phyloP scores from a whole-genome alignment of 139 green algal species.

The Chlamydomonas sphaeroides region DNA sequence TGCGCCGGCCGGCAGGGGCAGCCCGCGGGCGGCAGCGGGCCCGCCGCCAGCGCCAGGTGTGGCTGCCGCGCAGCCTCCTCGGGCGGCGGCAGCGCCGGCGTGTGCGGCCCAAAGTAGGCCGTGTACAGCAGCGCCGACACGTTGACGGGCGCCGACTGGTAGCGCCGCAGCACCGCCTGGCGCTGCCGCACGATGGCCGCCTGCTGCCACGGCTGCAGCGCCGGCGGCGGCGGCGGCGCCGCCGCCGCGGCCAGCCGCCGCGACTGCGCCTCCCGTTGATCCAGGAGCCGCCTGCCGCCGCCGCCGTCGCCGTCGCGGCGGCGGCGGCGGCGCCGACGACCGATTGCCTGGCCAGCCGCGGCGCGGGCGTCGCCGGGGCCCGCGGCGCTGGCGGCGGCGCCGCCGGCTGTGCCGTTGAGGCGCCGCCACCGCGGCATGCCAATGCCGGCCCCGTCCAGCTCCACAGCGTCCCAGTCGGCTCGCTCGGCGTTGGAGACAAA shows the following conservation, averaged over 20 bases:
- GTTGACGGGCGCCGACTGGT: neutral
- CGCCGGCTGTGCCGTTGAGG: neutral
- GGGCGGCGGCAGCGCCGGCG: too few relatives aligned
- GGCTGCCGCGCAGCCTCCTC: neutral
- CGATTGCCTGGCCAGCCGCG: neutral
- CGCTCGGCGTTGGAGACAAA: neutral
- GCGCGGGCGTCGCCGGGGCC: neutral
- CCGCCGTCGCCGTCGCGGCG: neutral
- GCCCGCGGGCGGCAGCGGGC: conserved; percentile 13
- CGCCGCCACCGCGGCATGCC: neutral
- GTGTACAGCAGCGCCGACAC: neutral
- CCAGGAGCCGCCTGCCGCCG: neutral
- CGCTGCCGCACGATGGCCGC: neutral
- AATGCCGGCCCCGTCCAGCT: conserved; percentile 10
- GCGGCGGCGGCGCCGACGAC: neutral
- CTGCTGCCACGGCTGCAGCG: neutral
- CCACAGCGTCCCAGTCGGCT: neutral
- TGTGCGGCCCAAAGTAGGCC: neutral
- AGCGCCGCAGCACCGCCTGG: too few relatives aligned
- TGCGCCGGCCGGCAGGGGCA: conserved; percentile 20
- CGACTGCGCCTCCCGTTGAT: too few relatives aligned
- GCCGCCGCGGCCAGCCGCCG: neutral
- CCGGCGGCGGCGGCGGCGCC: too few relatives aligned
- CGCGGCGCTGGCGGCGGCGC: neutral
- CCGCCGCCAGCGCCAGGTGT: neutral